A percentile compares a stretch with the other conserved stretches of the same genome.
These are phyloP conservation scores for Castanopsis chinensis DNA, from an alignment of 306 rosid genomes.

Conservation along the genomic window DNA sequence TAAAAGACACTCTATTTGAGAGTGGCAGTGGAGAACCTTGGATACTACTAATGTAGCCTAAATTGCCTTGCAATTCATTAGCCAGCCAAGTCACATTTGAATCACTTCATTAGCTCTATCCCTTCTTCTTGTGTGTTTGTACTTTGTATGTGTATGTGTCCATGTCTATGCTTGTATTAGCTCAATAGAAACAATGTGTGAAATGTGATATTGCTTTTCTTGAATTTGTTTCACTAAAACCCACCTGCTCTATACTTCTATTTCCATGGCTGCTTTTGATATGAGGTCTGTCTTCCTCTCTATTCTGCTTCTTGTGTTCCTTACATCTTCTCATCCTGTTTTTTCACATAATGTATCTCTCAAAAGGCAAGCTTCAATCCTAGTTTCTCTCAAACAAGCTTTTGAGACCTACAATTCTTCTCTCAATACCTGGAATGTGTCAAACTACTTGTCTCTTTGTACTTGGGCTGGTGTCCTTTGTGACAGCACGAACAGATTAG, in stretches of 20 bases:
- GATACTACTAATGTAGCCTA: slow-evolving; percentile 29
- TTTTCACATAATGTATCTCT: slow-evolving; percentile 46
- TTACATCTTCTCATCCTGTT: slow-evolving; percentile 36
- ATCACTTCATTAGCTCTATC: background rate
- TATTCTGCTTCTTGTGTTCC: slow-evolving; percentile 23
- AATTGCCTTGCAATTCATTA: slow-evolving; percentile 22
- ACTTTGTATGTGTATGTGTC: slow-evolving; percentile 6
- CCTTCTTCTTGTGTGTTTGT: slow-evolving; percentile 2
- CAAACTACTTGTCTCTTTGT: slow-evolving; percentile 63
- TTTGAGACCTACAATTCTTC: slow-evolving; percentile 44
- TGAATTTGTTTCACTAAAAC: slow-evolving; percentile 14
- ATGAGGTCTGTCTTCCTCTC: slow-evolving; percentile 27
- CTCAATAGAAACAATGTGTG: slow-evolving; percentile 21
- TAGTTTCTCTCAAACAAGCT: slow-evolving; percentile 59
- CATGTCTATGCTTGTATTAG: slow-evolving; percentile 15
- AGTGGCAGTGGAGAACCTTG: slow-evolving; percentile 21
- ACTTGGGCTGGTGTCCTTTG: slow-evolving; percentile 74
- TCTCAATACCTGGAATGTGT: slow-evolving; percentile 49
- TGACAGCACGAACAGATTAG: slow-evolving; percentile 38
- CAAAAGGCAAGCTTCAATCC: slow-evolving; percentile 67
- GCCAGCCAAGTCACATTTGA: background rate
- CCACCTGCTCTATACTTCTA: slow-evolving; percentile 23
- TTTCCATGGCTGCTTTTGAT: slow-evolving; percentile 31
- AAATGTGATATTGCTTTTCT: slow-evolving; percentile 19
- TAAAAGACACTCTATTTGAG: slow-evolving; percentile 32